Evolutionary conservation across 805 yeast genomes (phyloP).

Genomic region (Cyberlindnera misumaiensis): DNA sequence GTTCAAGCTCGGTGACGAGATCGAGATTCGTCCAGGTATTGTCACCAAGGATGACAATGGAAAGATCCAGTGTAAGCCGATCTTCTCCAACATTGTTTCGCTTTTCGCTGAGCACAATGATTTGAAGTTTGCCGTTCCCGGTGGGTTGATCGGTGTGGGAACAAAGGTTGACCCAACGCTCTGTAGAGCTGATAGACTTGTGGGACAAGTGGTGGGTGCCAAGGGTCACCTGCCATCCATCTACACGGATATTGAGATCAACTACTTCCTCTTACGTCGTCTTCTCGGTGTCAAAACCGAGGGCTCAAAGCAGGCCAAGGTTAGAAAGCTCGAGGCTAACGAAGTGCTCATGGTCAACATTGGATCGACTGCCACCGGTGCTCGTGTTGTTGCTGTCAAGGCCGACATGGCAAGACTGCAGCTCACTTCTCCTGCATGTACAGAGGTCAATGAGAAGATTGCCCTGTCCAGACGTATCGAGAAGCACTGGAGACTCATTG

Average conservation of each 20-base stretch:
- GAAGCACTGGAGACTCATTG: conserved; percentile 99
- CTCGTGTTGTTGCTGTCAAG: conserved; percentile 94
- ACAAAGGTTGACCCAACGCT: conserved; percentile 97
- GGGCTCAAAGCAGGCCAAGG: conserved; percentile 95
- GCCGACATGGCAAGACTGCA: conserved; percentile 99
- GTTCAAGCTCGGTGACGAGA: conserved; percentile 93
- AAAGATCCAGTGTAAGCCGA: conserved; percentile 91
- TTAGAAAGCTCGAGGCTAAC: conserved; percentile 85
- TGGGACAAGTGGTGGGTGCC: conserved; percentile 98
- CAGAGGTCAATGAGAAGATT: conserved; percentile 96
- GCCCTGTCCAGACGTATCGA: conserved; percentile 98
- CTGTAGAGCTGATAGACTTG: conserved; percentile 98
- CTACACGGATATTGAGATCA: conserved; percentile 95
- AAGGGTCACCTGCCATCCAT: conserved; percentile 93
- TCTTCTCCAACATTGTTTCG: conserved; percentile 88
- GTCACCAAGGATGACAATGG: conserved; percentile 88
- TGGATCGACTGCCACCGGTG: conserved; percentile 99
- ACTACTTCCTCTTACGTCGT: conserved; percentile 93
- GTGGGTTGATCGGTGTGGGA: conserved; percentile 99
- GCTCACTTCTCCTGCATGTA: conserved; percentile 97
- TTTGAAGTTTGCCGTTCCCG: conserved; percentile 98
- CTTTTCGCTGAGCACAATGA: conserved; percentile 97
- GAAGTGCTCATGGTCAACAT: conserved; percentile 98
- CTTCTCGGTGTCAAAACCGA: conserved; percentile 97
- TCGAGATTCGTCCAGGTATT: conserved; percentile 98